Evolutionary conservation across 345 rosid species (phyloP).

Genomic region (Excoecaria cochinchinensis): DNA sequence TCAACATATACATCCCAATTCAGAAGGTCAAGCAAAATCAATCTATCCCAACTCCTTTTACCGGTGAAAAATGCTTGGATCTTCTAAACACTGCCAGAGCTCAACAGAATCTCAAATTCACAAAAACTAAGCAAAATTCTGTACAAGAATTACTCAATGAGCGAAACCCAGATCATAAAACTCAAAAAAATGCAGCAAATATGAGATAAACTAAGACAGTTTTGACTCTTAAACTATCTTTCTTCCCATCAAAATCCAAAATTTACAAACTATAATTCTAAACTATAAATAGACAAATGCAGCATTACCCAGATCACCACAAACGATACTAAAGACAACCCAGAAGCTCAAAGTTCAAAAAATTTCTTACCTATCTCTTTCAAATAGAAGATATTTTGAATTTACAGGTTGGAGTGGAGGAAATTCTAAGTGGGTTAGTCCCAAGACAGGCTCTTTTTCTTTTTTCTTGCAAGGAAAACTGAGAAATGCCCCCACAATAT

Average conservation of each 20-base stretch:
- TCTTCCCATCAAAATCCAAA: conserved; percentile 4
- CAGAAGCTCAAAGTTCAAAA: conserved; percentile 23
- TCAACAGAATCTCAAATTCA: conserved; percentile 7
- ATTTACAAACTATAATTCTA: neutral
- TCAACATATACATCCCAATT: conserved; percentile 16
- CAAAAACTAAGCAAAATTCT: conserved; percentile 17
- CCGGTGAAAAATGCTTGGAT: neutral
- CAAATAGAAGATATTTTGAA: conserved; percentile 6
- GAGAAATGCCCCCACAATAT: conserved; percentile 36
- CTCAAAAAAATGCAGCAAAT: conserved; percentile 10
- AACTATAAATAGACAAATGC: conserved; percentile 21
- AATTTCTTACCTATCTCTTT: conserved; percentile 8
- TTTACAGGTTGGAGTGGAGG: conserved; percentile 17
- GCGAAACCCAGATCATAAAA: conserved; percentile 24
- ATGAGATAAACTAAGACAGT: conserved; percentile 6
- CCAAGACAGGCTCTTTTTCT: conserved; percentile 10
- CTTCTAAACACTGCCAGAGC: conserved; percentile 9
- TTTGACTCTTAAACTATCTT: conserved; percentile 9
- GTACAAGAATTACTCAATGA: conserved; percentile 13
- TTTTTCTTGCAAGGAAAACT: conserved; percentile 14
- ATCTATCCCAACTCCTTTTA: conserved; percentile 10
- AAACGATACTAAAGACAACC: conserved; percentile 9
- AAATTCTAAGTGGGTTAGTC: conserved; percentile 3
- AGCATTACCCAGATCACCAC: conserved; percentile 37
- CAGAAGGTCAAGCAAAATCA: conserved; percentile 9